Evolutionary conservation across 176 grass and related monocot genomes (phyloP), one percentile per base, ranked within the genome.

Genomic region (Metroxylon sagu): DNA sequence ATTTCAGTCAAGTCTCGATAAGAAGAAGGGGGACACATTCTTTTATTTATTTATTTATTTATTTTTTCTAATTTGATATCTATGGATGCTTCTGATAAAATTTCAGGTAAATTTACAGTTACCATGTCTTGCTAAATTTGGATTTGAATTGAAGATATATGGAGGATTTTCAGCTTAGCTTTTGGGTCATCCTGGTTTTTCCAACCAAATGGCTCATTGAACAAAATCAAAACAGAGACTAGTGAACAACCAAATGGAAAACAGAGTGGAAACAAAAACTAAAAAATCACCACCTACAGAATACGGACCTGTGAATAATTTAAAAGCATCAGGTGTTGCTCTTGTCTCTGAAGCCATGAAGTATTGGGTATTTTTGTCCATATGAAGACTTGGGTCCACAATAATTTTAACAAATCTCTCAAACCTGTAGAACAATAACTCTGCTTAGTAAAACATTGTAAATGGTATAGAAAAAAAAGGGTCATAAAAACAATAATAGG

Each of bases 351-450:
- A 87, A 16, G 64, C 64, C 18, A 54, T 48, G 57, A 79, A 60
- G 12, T 10, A 29, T 69, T 68, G 50, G 14, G 66, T 59, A 56
- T 81, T 89, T 54, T 54, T 66, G n/a, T 73, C 54, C 63, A 65
- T 78, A 68, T 86, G 79, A 71, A 95, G 62, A 73, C 71, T 87
- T 6, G 64, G 71, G 50, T 95, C 90, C 23, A 87, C 67, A 64
- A 86, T 74, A 71, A 87, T 67, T 64, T 84, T 90, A 56, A 84
- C 74, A 61, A 95, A 95, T 48, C 90, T 83, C 27, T 59, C 83
- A 68, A 68, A 66, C 74, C 90, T 95, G 18, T 14, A 26, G 12
- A 4, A 16, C 19, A 53, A 70, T 54, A 6, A 28, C 19, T 54
- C 26, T 65, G 5, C 73, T 48, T 7, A 53, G 12, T 10, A 8